phyloP scores from a whole-genome alignment of 2,329 filamentous ascomycete species.

The Clarireedia monteithiana region DNA sequence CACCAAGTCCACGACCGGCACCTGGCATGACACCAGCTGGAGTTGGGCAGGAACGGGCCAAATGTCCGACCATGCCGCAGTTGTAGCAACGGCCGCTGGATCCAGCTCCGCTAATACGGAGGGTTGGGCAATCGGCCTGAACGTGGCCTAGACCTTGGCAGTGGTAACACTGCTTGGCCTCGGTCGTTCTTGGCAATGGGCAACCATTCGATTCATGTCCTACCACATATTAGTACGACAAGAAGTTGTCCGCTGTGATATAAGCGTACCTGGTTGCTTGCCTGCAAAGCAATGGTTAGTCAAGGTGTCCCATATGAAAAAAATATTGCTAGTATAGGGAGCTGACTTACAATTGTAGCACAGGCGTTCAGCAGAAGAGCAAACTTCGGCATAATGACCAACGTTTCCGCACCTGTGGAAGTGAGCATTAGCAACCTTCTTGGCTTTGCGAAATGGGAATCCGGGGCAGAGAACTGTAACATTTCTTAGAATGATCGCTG shows the following conservation, averaged over 20 bases:
- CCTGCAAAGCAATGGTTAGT: conserved; percentile 34
- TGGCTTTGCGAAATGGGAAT: no score
- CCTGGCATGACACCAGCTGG: conserved; percentile 45
- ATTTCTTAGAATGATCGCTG: no score
- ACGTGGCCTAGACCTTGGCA: conserved; percentile 98
- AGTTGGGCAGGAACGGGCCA: conserved; percentile 83
- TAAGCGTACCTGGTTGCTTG: conserved; percentile 66
- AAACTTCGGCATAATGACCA: conserved; percentile 79
- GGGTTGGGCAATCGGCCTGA: conserved; percentile 96
- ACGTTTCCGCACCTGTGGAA: conserved; percentile 57
- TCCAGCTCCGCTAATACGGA: conserved; percentile 78
- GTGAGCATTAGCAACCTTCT: neutral
- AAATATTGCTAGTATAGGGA: no score
- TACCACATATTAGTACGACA: conserved; percentile 24
- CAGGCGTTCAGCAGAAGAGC: conserved; percentile 93
- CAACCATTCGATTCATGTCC: conserved; percentile 97
- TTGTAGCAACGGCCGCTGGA: conserved; percentile 91
- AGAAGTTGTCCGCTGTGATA: neutral
- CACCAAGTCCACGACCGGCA: conserved; percentile 59
- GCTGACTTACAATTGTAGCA: conserved; percentile 90
- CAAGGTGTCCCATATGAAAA: neutral
- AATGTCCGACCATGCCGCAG: conserved; percentile 86
- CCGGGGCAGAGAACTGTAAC: no score
- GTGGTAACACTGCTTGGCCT: conserved; percentile 99
- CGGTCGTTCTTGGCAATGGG: conserved; percentile 91